phyloP scores from a whole-genome alignment of 2,329 filamentous ascomycete genomes.

The Alternaria ventricosa region DNA sequence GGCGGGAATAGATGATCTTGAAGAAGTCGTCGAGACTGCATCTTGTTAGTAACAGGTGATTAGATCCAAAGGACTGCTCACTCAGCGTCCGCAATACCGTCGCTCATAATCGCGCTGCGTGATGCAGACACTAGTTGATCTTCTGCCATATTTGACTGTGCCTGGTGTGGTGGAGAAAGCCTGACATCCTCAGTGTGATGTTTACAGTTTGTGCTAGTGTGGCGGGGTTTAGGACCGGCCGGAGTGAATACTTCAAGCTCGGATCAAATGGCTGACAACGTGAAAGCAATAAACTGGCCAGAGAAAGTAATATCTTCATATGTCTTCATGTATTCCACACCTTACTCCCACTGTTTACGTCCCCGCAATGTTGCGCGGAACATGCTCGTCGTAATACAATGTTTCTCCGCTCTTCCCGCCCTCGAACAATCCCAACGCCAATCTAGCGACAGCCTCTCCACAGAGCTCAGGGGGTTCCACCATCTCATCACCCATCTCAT shows the following conservation, averaged over 20 bases:
- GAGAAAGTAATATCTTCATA: background rate
- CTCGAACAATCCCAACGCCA: slow-evolving; percentile 29
- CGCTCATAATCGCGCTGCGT: background rate
- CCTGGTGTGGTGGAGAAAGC: background rate
- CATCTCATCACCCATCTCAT: slow-evolving; percentile 32
- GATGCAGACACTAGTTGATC: background rate
- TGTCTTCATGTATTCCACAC: background rate
- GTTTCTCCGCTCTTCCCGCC: slow-evolving; percentile 31
- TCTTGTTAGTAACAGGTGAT: background rate
- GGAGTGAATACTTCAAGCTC: background rate
- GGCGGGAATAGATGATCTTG: background rate
- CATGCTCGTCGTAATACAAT: slow-evolving; percentile 35
- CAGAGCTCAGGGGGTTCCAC: slow-evolving; percentile 33
- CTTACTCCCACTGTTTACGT: slow-evolving; percentile 7
- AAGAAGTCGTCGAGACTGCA: background rate
- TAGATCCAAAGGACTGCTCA: background rate
- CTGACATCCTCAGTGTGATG: background rate
- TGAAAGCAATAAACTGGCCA: background rate
- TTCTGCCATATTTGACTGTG: background rate
- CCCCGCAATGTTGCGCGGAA: slow-evolving; percentile 25
- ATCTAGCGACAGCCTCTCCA: slow-evolving; percentile 30
- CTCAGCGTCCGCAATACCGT: background rate
- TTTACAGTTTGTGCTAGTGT: background rate
- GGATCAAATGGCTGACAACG: background rate
- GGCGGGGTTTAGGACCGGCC: background rate